Conservation (phyloP, 179 eudicot genomes). For the Sideroxylon spinosum region DNA sequence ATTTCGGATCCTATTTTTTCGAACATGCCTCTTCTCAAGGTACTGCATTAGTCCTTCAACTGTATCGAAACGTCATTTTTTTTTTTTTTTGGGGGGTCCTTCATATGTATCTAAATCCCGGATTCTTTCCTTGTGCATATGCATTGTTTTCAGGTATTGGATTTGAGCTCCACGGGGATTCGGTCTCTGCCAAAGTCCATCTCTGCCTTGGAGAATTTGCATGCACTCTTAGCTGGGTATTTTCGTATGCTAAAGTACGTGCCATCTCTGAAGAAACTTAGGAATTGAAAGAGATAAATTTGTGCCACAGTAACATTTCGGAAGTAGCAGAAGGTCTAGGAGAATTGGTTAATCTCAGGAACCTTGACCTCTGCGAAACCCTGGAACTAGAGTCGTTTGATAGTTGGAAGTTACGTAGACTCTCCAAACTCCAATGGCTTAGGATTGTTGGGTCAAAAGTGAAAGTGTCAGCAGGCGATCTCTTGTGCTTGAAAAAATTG, state of each 20-base stretch:
- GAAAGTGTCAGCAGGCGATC: too few species aligned
- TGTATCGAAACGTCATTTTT: too few species aligned
- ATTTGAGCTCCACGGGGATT: neutral
- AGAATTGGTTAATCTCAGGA: neutral
- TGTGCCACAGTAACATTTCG: neutral
- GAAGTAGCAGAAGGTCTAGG: neutral
- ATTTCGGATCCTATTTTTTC: neutral
- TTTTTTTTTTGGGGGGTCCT: too few species aligned
- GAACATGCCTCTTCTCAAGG: too few species aligned
- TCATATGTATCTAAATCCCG: too few species aligned
- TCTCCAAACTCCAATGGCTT: too few species aligned
- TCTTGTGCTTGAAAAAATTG: too few species aligned
- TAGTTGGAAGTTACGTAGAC: neutral
- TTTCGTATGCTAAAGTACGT: too few species aligned
- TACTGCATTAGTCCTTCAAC: too few species aligned
- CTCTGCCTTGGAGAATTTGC: neutral
- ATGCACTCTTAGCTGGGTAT: too few species aligned
- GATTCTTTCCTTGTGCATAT: slow-evolving; percentile 1
- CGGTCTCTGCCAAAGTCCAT: neutral
- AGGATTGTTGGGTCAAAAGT: too few species aligned
- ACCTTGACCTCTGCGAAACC: neutral
- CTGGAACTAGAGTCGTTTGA: neutral
- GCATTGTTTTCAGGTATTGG: neutral
- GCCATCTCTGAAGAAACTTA: too few species aligned
- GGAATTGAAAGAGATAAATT: neutral